Evolutionary conservation across 495 filamentous ascomycete species (phyloP).

Genomic region (Penicillium canescens): DNA sequence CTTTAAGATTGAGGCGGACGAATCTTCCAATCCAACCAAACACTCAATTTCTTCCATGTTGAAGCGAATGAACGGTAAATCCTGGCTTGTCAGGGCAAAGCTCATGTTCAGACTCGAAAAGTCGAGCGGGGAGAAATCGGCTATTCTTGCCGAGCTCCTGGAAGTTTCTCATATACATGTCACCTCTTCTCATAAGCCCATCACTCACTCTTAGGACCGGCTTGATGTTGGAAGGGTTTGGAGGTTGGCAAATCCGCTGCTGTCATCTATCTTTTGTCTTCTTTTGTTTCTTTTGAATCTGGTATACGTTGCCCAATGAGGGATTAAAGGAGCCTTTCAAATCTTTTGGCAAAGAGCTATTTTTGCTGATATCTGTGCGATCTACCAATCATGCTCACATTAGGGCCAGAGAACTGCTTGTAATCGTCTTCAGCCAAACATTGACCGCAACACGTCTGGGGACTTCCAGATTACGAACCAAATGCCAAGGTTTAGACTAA

Average conservation of each 20-base stretch:
- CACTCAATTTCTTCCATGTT: not conserved
- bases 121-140: not conserved
- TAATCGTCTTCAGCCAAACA: not conserved
- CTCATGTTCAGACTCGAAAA: not conserved
- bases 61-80: not conserved
- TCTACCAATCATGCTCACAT: too few relatives aligned
- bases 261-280: not conserved
- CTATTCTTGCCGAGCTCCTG: not conserved
- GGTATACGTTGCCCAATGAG: not conserved
- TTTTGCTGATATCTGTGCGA: not conserved
- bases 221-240: not conserved
- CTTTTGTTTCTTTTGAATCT: not conserved
- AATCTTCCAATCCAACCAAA: not conserved
- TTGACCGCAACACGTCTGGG: not conserved
- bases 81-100: constrained; percentile 2
- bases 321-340: not conserved
- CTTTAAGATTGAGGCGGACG: not conserved
- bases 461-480: not conserved
- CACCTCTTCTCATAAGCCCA: constrained; percentile 5
- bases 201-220: not conserved
- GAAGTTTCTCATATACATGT: not conserved
- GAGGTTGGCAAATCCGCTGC: not conserved
- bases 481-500: not conserved
- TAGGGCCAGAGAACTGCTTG: not conserved
- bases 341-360: not conserved